These are phyloP conservation scores for Pyrenopolyporus hunteri DNA, from an alignment of 495 filamentous ascomycete species.

Conservation along the genomic window DNA sequence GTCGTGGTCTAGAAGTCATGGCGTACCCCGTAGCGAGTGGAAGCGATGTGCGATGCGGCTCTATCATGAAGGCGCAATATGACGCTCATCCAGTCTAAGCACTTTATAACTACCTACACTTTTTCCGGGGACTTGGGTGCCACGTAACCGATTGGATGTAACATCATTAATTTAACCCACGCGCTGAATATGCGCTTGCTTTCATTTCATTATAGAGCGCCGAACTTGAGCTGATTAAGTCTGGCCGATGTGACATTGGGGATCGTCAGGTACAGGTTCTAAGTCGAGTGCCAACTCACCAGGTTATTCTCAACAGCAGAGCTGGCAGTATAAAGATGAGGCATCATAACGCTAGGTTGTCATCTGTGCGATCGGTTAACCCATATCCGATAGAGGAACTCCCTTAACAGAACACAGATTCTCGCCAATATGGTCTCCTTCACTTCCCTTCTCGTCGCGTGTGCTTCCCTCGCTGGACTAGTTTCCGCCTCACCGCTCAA, in stretches of 20 bases:
- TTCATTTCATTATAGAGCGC: background rate
- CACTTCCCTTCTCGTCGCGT: background rate
- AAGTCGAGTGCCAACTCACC: too few species aligned
- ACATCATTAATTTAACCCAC: conserved; percentile 9
- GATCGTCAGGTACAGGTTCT: conserved; percentile 1
- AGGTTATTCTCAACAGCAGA: too few species aligned
- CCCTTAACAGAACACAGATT: too few species aligned
- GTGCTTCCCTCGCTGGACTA: background rate
- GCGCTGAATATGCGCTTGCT: background rate
- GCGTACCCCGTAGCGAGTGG: background rate
- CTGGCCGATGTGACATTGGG: background rate
- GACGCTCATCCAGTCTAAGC: background rate
- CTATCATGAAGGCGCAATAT: background rate
- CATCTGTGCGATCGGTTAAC: background rate
- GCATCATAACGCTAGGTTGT: background rate
- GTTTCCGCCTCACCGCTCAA: conserved; percentile 3
- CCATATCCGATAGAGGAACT: background rate
- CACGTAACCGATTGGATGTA: background rate
- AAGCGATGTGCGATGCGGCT: background rate
- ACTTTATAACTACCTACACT: background rate
- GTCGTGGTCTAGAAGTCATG: conserved; percentile 4
- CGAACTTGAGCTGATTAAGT: background rate
- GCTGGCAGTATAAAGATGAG: background rate
- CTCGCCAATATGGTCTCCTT: background rate
- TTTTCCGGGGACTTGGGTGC: background rate